phyloP scores from a whole-genome alignment of 805 yeast genomes.

The Ogataea methylovora region DNA sequence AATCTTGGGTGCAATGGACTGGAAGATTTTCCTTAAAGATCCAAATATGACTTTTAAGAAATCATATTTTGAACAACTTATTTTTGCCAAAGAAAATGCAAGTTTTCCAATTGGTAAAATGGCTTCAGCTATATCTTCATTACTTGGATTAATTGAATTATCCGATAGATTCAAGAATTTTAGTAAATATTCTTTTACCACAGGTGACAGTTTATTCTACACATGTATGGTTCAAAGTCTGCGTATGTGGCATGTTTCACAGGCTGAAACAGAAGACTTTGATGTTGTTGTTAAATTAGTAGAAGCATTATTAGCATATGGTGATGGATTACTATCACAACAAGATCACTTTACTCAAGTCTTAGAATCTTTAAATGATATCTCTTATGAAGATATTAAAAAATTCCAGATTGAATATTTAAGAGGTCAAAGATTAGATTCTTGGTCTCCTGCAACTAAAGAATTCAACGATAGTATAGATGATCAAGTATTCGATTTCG shows the following conservation, averaged over 20 bases:
- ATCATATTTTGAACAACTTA: constrained; percentile 52
- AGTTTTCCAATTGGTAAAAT: constrained; percentile 43
- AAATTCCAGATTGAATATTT: constrained; percentile 41
- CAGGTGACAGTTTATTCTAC: constrained; percentile 46
- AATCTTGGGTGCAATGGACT: constrained; percentile 44
- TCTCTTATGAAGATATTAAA: constrained; percentile 44
- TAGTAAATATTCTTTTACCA: constrained; percentile 33
- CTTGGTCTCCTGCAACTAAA: constrained; percentile 39
- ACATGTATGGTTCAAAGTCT: constrained; percentile 50
- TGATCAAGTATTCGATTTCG: constrained; percentile 59
- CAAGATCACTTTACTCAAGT: constrained; percentile 33
- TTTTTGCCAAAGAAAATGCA: constrained; percentile 46
- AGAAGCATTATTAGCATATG: constrained; percentile 23
- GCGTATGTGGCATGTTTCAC: constrained; percentile 58
- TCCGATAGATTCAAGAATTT: constrained; percentile 27
- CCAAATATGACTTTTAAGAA: constrained; percentile 56
- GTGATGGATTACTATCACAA: constrained; percentile 12
- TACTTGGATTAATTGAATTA: constrained; percentile 10
- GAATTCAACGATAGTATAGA: constrained; percentile 44
- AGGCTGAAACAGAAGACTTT: constrained; percentile 45
- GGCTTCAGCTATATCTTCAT: constrained; percentile 24
- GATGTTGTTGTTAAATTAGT: constrained; percentile 42
- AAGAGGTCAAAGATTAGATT: constrained; percentile 25
- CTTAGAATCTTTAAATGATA: constrained; percentile 31
- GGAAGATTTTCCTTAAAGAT: constrained; percentile 46